A percentile compares a stretch with the other conserved stretches of the same genome.
These are phyloP conservation scores for Westerdykella sp. DNA, from an alignment of 2,329 filamentous ascomycete genomes.

Conservation along the genomic window DNA sequence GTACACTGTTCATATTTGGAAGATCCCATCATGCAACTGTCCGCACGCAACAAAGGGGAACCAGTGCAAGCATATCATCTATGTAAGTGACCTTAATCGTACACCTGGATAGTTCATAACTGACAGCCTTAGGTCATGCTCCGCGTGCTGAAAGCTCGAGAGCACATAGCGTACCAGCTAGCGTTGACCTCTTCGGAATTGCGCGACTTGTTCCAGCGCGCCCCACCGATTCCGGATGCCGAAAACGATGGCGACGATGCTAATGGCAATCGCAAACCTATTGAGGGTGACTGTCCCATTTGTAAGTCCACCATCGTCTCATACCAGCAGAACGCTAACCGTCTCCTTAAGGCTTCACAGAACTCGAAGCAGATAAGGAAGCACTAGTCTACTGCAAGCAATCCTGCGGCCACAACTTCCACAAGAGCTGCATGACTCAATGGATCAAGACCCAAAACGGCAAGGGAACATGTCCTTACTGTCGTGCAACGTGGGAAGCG, in stretches of 20 bases:
- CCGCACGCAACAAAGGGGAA: slow-evolving; percentile 51
- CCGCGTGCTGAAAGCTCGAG: slow-evolving; percentile 52
- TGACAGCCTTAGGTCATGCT: slow-evolving; percentile 43
- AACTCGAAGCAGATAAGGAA: slow-evolving; percentile 32
- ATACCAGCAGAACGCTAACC: slow-evolving; percentile 43
- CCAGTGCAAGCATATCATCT: slow-evolving; percentile 61
- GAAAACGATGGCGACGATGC: slow-evolving; percentile 29
- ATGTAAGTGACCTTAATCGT: slow-evolving; percentile 37
- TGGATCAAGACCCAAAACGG: slow-evolving; percentile 39
- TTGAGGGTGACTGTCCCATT: slow-evolving; percentile 59
- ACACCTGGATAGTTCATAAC: not conserved
- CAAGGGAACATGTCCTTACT: slow-evolving; percentile 55
- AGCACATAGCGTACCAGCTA: slow-evolving; percentile 53
- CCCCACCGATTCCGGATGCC: slow-evolving; percentile 45
- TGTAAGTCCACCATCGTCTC: slow-evolving; percentile 32
- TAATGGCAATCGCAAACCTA: slow-evolving; percentile 49
- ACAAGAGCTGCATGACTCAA: slow-evolving; percentile 51
- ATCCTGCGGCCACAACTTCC: slow-evolving; percentile 59
- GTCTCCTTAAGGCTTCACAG: slow-evolving; percentile 31
- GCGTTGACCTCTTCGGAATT: slow-evolving; percentile 56
- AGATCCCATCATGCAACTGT: slow-evolving; percentile 50
- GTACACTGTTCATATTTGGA: slow-evolving; percentile 51
- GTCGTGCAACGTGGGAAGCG: slow-evolving; percentile 51
- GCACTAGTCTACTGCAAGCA: slow-evolving; percentile 50
- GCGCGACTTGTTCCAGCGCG: slow-evolving; percentile 48